Evolutionary conservation across 148 eudicot genomes (phyloP).

Genomic region (Rhododendron griersonianum): DNA sequence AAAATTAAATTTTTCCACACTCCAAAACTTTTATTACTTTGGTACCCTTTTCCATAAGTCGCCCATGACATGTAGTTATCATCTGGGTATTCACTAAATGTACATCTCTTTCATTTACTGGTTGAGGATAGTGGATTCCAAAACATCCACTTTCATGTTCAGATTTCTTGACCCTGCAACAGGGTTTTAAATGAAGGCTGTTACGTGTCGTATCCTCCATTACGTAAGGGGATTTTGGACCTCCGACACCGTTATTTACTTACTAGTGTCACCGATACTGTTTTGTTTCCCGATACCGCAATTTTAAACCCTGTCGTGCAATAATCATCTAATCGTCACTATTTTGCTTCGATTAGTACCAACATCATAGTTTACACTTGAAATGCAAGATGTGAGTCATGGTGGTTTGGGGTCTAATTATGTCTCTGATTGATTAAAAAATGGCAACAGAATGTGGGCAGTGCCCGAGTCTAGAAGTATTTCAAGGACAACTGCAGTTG

Average conservation of each 20-base stretch:
- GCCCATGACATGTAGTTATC: conserved; percentile 6
- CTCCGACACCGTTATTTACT: too few relatives aligned
- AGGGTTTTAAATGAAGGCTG: neutral
- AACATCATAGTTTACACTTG: neutral
- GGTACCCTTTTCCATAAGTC: neutral
- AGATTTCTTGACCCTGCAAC: neutral
- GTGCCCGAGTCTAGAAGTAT: conserved; percentile 63
- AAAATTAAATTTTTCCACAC: neutral
- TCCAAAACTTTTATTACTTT: neutral
- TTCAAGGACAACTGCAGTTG: conserved; percentile 46
- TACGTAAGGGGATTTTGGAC: too few relatives aligned
- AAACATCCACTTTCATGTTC: neutral
- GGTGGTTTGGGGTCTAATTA: neutral
- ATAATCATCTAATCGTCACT: neutral
- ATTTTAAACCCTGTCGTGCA: neutral
- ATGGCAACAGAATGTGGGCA: conserved; percentile 50
- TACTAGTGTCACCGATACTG: too few relatives aligned
- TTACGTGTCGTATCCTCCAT: neutral
- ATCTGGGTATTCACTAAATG: neutral
- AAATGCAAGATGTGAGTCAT: neutral
- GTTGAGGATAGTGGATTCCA: neutral
- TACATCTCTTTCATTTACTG: neutral
- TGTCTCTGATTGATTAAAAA: conserved; percentile 5
- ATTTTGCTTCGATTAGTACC: neutral
- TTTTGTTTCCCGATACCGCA: too few relatives aligned